Conservation (phyloP, 75 land plant genomes). For the Selaginella moellendorffii region DNA sequence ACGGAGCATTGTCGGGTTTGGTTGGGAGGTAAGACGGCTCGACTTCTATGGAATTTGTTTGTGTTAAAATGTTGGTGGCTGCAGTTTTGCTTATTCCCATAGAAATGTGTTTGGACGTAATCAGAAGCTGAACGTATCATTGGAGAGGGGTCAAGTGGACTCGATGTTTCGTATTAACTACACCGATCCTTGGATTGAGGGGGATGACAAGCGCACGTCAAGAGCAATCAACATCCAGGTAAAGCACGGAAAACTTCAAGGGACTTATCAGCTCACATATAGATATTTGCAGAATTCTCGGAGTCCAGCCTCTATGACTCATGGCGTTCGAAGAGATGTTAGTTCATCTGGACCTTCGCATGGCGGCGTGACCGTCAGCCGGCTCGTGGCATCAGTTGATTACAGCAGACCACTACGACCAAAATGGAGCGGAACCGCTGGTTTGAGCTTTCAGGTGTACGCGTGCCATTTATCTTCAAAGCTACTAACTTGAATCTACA, state of each 20-base stretch:
- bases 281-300: slow-evolving; percentile 61
- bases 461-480: not conserved
- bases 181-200: slow-evolving; percentile 98
- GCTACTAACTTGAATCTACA: not conserved
- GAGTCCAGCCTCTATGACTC: slow-evolving; percentile 66
- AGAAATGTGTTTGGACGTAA: slow-evolving; percentile 87
- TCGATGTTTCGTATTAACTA: slow-evolving; percentile 82
- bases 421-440: slow-evolving; percentile 10
- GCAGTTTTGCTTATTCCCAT: slow-evolving; percentile 96
- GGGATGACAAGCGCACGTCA: slow-evolving; percentile 93
- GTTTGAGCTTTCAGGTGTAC: slow-evolving; percentile 8
- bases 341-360: slow-evolving; percentile 23
- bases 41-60: not conserved
- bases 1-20: slow-evolving; percentile 81
- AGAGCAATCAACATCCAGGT: slow-evolving; percentile 83
- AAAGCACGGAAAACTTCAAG: not conserved
- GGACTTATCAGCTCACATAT: not conserved
- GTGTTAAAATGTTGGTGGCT: not conserved
- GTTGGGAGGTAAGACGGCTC: slow-evolving; percentile 64
- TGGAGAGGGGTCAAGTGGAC: slow-evolving; percentile 91
- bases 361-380: slow-evolving; percentile 13
- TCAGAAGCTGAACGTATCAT: slow-evolving; percentile 76
- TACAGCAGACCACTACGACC: slow-evolving; percentile 8
- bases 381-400: slow-evolving; percentile 5
- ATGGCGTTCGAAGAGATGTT: slow-evolving; percentile 43